These are phyloP conservation scores for Solanum dulcamara DNA, from an alignment of 257 asterid genomes.

Conservation along the genomic window DNA sequence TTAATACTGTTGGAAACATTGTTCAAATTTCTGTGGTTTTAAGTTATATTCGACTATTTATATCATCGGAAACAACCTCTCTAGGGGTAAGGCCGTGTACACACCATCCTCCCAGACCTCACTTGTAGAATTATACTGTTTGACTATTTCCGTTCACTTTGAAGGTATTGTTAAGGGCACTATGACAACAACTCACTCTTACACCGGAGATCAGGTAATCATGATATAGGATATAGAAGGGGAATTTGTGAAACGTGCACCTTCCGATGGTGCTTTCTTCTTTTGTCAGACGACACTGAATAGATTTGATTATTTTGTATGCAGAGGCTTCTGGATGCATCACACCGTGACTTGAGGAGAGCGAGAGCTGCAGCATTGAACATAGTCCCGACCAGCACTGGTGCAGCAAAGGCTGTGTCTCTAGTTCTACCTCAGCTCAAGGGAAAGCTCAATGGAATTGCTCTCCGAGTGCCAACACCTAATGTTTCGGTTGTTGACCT, in stretches of 20 bases:
- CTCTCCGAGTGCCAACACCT: conserved; percentile 91
- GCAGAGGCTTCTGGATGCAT: conserved; percentile 91
- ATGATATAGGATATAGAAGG: not conserved
- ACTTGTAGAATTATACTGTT: not conserved
- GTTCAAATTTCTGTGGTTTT: not conserved
- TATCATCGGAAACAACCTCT: not conserved
- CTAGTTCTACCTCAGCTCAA: conserved; percentile 89
- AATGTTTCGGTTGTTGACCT: conserved; percentile 93
- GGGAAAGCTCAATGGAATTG: conserved; percentile 91
- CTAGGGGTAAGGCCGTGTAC: not conserved
- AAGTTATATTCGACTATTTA: not conserved
- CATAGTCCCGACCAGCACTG: conserved; percentile 94
- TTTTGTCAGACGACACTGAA: not conserved
- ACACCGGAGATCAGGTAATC: conserved; percentile 92
- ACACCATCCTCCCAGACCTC: not conserved
- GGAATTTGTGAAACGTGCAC: not conserved
- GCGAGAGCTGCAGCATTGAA: conserved; percentile 91
- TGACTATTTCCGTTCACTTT: not conserved
- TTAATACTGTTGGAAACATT: not conserved
- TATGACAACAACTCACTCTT: conserved; percentile 95
- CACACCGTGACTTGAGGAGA: conserved; percentile 83
- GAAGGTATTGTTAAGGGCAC: conserved; percentile 94
- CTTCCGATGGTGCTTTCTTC: too few species aligned
- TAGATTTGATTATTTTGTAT: not conserved
- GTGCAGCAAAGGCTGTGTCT: conserved; percentile 96